Evolutionary conservation across 169 alveolate species (phyloP).

Genomic region (Cytauxzoon felis): DNA sequence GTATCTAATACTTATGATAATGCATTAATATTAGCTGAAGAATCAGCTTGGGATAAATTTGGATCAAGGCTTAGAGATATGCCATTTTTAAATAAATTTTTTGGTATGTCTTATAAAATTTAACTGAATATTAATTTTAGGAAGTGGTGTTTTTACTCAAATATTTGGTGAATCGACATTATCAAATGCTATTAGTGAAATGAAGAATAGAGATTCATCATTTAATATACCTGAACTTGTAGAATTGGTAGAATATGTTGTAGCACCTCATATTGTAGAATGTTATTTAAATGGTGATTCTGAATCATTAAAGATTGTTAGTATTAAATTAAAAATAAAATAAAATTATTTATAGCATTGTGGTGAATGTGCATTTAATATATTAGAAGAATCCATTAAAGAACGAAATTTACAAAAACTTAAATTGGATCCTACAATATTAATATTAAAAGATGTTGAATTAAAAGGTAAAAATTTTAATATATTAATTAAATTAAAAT

Average conservation of each 20-base stretch:
- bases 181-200: slow-evolving; percentile 82
- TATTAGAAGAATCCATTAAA: slow-evolving; percentile 73
- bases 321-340: too few relatives aligned
- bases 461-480: slow-evolving; percentile 71
- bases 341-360: slow-evolving; percentile 70
- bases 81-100: slow-evolving; percentile 83
- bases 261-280: slow-evolving; percentile 82
- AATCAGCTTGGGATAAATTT: slow-evolving; percentile 81
- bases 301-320: slow-evolving; percentile 52
- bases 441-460: slow-evolving; percentile 78
- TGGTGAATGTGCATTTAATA: slow-evolving; percentile 79
- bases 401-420: slow-evolving; percentile 76
- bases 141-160: slow-evolving; percentile 76
- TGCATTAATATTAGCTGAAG: slow-evolving; percentile 70
- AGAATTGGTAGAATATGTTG: slow-evolving; percentile 78
- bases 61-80: slow-evolving; percentile 81
- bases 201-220: slow-evolving; percentile 81
- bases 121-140: slow-evolving; percentile 7
- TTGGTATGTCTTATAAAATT: slow-evolving; percentile 53
- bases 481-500: neutral
- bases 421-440: slow-evolving; percentile 75
- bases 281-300: slow-evolving; percentile 81
- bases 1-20: slow-evolving; percentile 11
- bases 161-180: slow-evolving; percentile 83
- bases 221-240: slow-evolving; percentile 80